Evolutionary conservation across 192 early-diverging fungal genomes (phyloP).

Genomic region (Jimgerdemannia lactiflua): DNA sequence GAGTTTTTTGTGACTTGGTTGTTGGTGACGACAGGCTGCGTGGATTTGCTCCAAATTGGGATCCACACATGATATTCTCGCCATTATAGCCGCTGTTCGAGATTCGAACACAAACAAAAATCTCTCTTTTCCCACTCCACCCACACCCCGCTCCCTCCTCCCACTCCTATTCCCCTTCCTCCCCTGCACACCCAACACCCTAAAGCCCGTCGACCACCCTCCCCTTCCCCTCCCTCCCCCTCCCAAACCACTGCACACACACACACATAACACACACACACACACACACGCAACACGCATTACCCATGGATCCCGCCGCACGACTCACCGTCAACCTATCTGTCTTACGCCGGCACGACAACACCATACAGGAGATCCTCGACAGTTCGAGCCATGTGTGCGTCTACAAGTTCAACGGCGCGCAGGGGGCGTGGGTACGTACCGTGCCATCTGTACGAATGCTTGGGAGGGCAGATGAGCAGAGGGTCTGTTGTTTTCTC

Average conservation of each 20-base stretch:
- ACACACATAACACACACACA: too few relatives aligned
- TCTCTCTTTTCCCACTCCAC: neutral
- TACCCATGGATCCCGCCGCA: conserved; percentile 59
- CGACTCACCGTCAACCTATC: conserved; percentile 75
- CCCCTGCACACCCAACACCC: neutral
- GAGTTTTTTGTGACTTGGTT: too few relatives aligned
- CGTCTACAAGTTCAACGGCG: conserved; percentile 83
- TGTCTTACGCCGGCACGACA: conserved; percentile 82
- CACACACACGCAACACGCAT: neutral
- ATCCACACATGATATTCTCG: too few relatives aligned
- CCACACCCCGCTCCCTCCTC: neutral
- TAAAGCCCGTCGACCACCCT: neutral
- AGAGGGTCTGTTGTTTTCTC: too few relatives aligned
- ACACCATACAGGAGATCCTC: conserved; percentile 70
- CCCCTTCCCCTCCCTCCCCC: conserved; percentile 3
- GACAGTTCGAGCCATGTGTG: conserved; percentile 86
- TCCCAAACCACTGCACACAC: too few relatives aligned
- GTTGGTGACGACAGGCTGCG: too few relatives aligned
- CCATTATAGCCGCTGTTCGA: too few relatives aligned
- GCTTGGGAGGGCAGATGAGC: neutral
- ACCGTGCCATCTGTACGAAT: neutral
- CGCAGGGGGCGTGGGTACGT: conserved; percentile 74
- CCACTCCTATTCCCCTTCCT: neutral
- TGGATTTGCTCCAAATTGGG: too few relatives aligned
- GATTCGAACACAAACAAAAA: too few relatives aligned